Base-by-base conservation (phyloP, 768 basidiomycete genomes). In the Terana coerulea region DNA sequence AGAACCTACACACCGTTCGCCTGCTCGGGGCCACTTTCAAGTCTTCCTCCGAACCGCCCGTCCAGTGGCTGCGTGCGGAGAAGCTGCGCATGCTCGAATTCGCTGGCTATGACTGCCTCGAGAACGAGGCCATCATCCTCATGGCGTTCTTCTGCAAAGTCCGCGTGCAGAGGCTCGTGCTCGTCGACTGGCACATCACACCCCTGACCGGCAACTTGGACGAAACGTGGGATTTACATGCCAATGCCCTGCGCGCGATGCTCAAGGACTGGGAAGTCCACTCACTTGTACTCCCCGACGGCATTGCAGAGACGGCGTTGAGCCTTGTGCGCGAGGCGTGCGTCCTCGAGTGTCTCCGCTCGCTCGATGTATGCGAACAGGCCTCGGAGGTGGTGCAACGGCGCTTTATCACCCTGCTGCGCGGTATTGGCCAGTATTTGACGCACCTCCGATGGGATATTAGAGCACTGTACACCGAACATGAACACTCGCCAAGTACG, bases 1-100 rank as follows among this genome's bases (percentile, higher is more conserved):
- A 24, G 3, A 43, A 43, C 42, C n/a, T 43, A n/a, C 42, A 43
- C 42, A 22, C 42, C 3, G 25, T 43, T 8, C 42, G 42, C n/a
- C 26, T 43, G 42, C 29, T 26, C 42, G 42, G 42, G 25, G 17
- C 25, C 12, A 43, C 42, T n/a, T 43, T 24, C 42, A 43, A 43
- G 42, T 14, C 5, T 12, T 3, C n/a, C 6, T 5, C 24, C 6
- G 25, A 28, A 5, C n/a, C 4, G 6, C 25, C 25, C 26, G 42
- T 29, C 5, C 42, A 43, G 26, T 43, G 42, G 42, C 7, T 8
- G 25, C 42, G 42, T 15, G 7, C 42, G 26, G 19, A 9, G 8
- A 43, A 43, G 26, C 42, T 43, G 26, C 42, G 42, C 25, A 5
- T 11, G 42, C 42, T 43, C 42, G 42, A 43, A n/a, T 28, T 43